Percentiles rank a stretch among this genome's conserved stretches.
Evolutionary conservation across 78 protist species (phyloP).

Genomic region (Bodo saltans): DNA sequence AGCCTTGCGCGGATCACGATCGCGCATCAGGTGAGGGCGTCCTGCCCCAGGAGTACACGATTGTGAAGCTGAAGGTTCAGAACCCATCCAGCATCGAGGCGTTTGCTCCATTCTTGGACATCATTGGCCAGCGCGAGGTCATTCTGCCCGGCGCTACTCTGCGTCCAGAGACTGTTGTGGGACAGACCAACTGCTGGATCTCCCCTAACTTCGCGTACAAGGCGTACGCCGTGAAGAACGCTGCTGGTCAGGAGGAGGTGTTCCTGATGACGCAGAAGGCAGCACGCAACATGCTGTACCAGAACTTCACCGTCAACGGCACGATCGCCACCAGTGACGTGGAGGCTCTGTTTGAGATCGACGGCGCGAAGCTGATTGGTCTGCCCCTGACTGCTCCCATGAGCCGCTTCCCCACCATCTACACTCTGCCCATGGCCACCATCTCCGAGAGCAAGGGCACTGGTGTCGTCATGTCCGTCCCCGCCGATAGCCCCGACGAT

Average conservation of each 20-base stretch:
- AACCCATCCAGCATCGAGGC: slow-evolving; percentile 56
- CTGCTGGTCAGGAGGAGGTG: slow-evolving; percentile 46
- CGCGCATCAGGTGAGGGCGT: slow-evolving; percentile 93
- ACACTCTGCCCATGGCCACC: slow-evolving; percentile 90
- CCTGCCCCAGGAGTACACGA: slow-evolving; percentile 90
- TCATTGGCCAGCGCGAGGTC: slow-evolving; percentile 50
- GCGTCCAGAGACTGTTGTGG: slow-evolving; percentile 99
- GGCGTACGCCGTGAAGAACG: slow-evolving; percentile 65
- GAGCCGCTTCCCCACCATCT: slow-evolving; percentile 56
- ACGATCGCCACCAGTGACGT: slow-evolving; percentile 58
- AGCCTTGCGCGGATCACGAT: slow-evolving; percentile 99
- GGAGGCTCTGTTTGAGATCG: slow-evolving; percentile 33
- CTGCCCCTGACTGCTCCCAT: slow-evolving; percentile 75
- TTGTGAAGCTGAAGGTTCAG: slow-evolving; percentile 79
- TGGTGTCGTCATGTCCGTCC: slow-evolving; percentile 93
- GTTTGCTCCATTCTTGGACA: background rate
- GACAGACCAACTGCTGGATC: slow-evolving; percentile 99
- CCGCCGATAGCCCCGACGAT: slow-evolving; percentile 98
- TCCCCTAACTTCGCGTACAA: slow-evolving; percentile 88
- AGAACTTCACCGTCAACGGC: slow-evolving; percentile 38
- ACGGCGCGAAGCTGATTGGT: slow-evolving; percentile 87
- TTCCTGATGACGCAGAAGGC: slow-evolving; percentile 76
- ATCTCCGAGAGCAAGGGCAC: slow-evolving; percentile 86
- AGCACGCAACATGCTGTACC: slow-evolving; percentile 85
- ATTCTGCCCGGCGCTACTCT: slow-evolving; percentile 96